Conservation (phyloP, 2,329 filamentous ascomycete species). For the Coleophoma cylindrospora region DNA sequence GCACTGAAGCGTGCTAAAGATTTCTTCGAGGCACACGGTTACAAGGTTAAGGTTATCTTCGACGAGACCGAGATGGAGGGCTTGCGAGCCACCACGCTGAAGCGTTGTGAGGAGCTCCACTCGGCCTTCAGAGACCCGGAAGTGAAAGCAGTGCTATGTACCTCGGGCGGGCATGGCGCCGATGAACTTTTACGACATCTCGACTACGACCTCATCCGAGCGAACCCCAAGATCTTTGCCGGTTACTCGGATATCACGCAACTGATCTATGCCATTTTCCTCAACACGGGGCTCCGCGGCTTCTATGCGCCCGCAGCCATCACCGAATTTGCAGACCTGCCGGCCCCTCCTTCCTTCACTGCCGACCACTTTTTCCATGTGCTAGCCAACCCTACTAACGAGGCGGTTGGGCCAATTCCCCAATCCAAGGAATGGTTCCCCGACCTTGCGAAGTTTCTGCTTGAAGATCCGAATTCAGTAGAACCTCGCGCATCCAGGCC, state of each 20-base stretch:
- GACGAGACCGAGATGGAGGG: constrained; percentile 2
- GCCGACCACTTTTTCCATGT: constrained; percentile 13
- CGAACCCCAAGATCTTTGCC: constrained; percentile 27
- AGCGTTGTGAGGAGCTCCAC: constrained; percentile 13
- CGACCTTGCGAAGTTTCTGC: neutral
- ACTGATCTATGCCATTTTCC: constrained; percentile 20
- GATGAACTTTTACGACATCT: constrained; percentile 23
- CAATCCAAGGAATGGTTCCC: neutral
- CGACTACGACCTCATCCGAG: constrained; percentile 22
- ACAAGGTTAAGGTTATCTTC: constrained; percentile 14
- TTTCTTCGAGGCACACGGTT: constrained; percentile 12
- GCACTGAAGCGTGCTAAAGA: constrained; percentile 10
- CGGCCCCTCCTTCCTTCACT: constrained; percentile 14
- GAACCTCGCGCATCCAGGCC: neutral
- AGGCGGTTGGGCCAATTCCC: neutral
- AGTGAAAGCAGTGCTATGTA: constrained; percentile 22
- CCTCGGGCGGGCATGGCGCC: constrained; percentile 18
- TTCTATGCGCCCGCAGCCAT: constrained; percentile 26
- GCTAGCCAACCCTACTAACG: neutral
- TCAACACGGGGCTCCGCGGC: constrained; percentile 14
- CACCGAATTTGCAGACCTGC: constrained; percentile 19
- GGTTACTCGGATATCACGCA: constrained; percentile 27
- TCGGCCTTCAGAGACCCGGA: constrained; percentile 17
- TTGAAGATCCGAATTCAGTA: neutral
- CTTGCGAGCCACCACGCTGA: constrained; percentile 5